Base-by-base conservation (phyloP, 83 land plant genomes). In the Picea abies region DNA sequence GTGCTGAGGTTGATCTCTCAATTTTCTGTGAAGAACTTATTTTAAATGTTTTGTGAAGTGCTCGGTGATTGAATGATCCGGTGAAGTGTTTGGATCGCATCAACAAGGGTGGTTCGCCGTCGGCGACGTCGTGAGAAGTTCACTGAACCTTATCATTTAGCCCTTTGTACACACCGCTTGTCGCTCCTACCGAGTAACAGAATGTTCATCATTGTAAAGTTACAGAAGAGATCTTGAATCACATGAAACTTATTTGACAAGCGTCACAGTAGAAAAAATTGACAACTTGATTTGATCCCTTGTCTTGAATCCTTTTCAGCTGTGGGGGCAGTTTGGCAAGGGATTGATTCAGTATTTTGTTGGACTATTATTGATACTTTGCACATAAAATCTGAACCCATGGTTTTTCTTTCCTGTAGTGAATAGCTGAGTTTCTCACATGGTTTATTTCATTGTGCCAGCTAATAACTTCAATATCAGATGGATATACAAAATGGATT, bases 351-450 rank as follows among this genome's bases (percentile, higher is more conserved):
- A 15, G 41, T 32, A 68, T 68, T 32, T 68, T 32, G 16, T 32
- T 32, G 29, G 39, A 6, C 4, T 4, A 29, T 35, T 19, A 29
- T 4, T 11, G 16, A 23, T 70, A 32, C 44, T 14, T 37, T 7
- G 44, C 37, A 70, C 39, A 70, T 70, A 65, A 70, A 70, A 70
- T 70, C 35, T 70, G 73, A 70, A 70, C 35, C 12, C 20, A 5
- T 70, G 44, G 44, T 70, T 70, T 32, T 32, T 70, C 17, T 70
- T 69, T 70, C 73, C 35, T 70, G 17, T 14, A 29, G 71, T 26
- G 0, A 35, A 26, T 29, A 39, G 11, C 4, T 29, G 37, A 69
- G 20, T 17, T 35, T 69, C 35, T 70, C n/a, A 35, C 41, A 22
- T 44, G 25, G 11, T n/a, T 73, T 20, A 9, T 39, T n/a, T 69